Base-by-base conservation (phyloP, 352 stramenopile species). In the Pythium guiyangense region DNA sequence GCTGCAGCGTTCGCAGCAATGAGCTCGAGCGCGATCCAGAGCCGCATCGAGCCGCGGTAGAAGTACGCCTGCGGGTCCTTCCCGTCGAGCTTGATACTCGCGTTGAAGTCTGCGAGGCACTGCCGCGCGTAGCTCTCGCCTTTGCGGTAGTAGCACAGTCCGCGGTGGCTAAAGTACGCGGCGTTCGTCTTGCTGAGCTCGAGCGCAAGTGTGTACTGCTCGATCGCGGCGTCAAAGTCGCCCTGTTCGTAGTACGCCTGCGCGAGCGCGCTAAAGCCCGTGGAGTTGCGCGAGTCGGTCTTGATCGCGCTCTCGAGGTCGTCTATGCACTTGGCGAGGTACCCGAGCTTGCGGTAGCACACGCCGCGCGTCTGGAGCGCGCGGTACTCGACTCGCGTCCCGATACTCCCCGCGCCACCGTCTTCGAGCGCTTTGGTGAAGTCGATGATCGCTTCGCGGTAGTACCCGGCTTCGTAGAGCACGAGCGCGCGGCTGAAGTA, bases 401-500 rank as follows among this genome's bases (percentile, higher is more conserved):
- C 80, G 14, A 81, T 71, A 5, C 70, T 64, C 11, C 47, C 59
- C 29, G 45, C 22, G 12, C 44, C 48, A 5, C 53, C 29, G n/a
- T 91, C 80, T 20, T 93, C 84, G n/a, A 93, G 74, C 10, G 81
- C 74, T 45, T 77, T 80, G 2, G 77, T 79, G 47, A 92, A 86
- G 52, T 92, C 84, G 46, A 88, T 59, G 44, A 86, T 81, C 2
- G 83, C 83, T 56, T 91, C 79, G 42, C 70, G 69, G 46, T 75
- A 90, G 53, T 88, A 89, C 0, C 70, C 71, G 4, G 69, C 61
- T 20, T 92, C 80, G 22, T 85, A 77, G 10, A 92, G 58, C 42
- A 92, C 78, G 25, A 85, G 76, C 10, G 78, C 83, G 4, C 83
- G 76, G n/a, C 81, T 92, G 43, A 90, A 85, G 54, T 84, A 90